Conservation (phyloP, 768 basidiomycete species). For the Trametes elegans region DNA sequence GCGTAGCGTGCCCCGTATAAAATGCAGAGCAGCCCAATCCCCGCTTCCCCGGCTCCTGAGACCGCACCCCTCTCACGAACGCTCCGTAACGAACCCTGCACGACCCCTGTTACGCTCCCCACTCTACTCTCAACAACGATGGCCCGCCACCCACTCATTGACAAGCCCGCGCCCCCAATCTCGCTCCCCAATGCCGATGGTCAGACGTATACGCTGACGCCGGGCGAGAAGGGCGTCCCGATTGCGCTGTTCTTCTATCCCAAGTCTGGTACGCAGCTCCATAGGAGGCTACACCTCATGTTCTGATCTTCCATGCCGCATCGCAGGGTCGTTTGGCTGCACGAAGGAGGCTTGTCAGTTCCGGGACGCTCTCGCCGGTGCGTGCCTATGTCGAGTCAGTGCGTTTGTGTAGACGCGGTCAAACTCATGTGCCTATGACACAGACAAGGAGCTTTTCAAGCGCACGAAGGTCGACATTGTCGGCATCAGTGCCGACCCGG, state of each 20-base stretch:
- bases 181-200: constrained; percentile 66
- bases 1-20: not conserved
- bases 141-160: constrained; percentile 49
- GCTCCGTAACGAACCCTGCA: constrained; percentile 1
- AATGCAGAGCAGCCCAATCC: not conserved
- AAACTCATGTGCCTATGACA: not conserved
- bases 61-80: constrained; percentile 8
- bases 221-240: constrained; percentile 56
- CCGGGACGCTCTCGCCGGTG: constrained; percentile 72
- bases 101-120: constrained; percentile 6
- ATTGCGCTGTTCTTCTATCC: constrained; percentile 81
- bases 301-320: constrained; percentile 11
- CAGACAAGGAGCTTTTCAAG: constrained; percentile 67
- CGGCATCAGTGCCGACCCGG: constrained; percentile 71
- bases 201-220: constrained; percentile 54
- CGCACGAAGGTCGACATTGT: constrained; percentile 62
- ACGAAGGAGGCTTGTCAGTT: constrained; percentile 83
- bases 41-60: not conserved
- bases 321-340: constrained; percentile 68
- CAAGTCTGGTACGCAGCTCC: constrained; percentile 47
- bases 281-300: not conserved
- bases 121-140: not conserved
- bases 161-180: constrained; percentile 63
- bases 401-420: not conserved
- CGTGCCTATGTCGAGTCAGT: constrained; percentile 20